Percentiles rank a stretch among this genome's conserved stretches.
These are phyloP conservation scores for Cordia subcordata DNA, from an alignment of 257 asterid genomes.

Conservation along the genomic window DNA sequence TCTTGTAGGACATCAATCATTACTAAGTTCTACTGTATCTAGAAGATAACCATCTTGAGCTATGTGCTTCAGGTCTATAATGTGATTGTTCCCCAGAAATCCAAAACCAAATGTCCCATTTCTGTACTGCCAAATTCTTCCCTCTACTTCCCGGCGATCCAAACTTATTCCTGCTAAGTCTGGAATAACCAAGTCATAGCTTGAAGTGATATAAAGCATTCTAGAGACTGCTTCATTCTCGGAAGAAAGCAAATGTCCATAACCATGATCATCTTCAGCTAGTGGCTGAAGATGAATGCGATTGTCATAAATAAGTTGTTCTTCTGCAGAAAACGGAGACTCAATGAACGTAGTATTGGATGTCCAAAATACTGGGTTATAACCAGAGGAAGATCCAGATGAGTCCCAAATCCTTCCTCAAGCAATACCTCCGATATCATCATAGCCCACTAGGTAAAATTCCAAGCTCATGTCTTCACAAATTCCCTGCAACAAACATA, in stretches of 20 bases:
- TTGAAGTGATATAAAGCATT: conserved; percentile 66
- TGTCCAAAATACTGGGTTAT: conserved; percentile 76
- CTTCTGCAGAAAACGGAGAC: conserved; percentile 66
- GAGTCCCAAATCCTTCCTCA: conserved; percentile 81
- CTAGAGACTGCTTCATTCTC: conserved; percentile 37
- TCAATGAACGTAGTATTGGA: conserved; percentile 42
- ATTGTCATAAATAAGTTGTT: conserved; percentile 44
- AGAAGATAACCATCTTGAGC: conserved; percentile 46
- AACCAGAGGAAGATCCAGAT: conserved; percentile 33
- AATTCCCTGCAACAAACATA: conserved; percentile 56
- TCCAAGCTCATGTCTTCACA: conserved; percentile 65
- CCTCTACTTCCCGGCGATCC: conserved; percentile 58
- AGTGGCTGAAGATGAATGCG: conserved; percentile 60
- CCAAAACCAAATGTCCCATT: conserved; percentile 85
- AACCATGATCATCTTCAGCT: conserved; percentile 28
- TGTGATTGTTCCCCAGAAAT: conserved; percentile 51
- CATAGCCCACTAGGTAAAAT: conserved; percentile 73
- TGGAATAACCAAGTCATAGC: conserved; percentile 74
- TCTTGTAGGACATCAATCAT: conserved; percentile 16
- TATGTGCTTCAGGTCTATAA: conserved; percentile 65
- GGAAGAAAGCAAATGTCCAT: conserved; percentile 22
- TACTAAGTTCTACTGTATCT: conserved; percentile 35
- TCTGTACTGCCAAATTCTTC: conserved; percentile 72
- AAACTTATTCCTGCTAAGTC: conserved; percentile 37
- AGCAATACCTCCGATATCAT: conserved; percentile 77